Base-by-base conservation (phyloP, 805 yeast species). In the Pichia deserticola region DNA sequence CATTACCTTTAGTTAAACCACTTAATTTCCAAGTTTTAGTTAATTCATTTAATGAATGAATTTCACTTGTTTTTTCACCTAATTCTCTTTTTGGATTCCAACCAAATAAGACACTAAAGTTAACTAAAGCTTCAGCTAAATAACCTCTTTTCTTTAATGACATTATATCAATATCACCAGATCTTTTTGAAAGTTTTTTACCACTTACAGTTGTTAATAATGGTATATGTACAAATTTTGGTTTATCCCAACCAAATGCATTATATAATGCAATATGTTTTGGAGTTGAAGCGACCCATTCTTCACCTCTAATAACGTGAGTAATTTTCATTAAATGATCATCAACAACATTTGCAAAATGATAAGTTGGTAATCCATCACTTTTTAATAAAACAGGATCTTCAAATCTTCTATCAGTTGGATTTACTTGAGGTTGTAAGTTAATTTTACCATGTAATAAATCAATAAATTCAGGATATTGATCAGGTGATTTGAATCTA, bases 261-360 rank as follows among this genome's bases (percentile, higher is more conserved):
- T 75, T 58, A 62, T 93, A 95, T 46, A 93, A 64, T 0, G 96
- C 92, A 42, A 89, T 74, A 60, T 93, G 99, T 59, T 90, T 92
- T 2, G 97, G 96, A 0, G 99, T 93, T 0, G 98, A 88, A 1
- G 96, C 86, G 10, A 93, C 69, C 99, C 99, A 93, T 65, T 93
- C 99, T 61, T 93, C 99, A 35, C 99, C 99, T 57, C 99, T 74
- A 5, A 93, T 81, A 8, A 93, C 99, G 66, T 93, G 97, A 0
- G 97, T 86, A 41, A 93, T 86, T 42, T 80, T 66, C 99, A 93
- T 93, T 43, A 86, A 68, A 63, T 90, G 95, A 63, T 93, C 99
- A 62, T 93, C 99, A 4, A 93, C 79, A 7, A 93, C 96, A 60
- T 88, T 92, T 13, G 99, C 99, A 60, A 93, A 83, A 67, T 93